phyloP scores from a whole-genome alignment of 2,329 filamentous ascomycete species.

The Zalaria obscura region DNA sequence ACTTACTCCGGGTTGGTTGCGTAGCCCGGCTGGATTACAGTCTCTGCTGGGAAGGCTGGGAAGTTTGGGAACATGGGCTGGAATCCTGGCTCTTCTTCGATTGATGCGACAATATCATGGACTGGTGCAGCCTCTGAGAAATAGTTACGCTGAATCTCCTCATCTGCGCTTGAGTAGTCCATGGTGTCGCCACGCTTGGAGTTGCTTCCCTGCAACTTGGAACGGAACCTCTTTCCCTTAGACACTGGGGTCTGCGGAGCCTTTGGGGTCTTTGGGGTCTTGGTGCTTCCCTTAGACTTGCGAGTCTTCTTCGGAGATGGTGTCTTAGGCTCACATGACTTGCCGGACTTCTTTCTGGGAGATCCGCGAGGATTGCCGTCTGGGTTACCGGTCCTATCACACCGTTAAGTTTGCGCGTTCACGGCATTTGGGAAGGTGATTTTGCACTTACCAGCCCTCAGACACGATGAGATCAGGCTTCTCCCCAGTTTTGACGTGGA shows the following conservation, averaged over 20 bases:
- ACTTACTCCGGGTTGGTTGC: no score
- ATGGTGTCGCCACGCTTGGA: slow-evolving; percentile 38
- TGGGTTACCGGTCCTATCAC: background rate
- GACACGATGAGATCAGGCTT: slow-evolving; percentile 9
- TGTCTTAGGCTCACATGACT: background rate
- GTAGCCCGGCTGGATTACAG: no score
- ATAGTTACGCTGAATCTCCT: slow-evolving; percentile 3
- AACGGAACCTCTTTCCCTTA: background rate
- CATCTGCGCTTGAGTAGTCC: background rate
- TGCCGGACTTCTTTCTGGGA: background rate
- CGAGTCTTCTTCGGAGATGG: background rate
- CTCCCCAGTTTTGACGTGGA: slow-evolving; percentile 10
- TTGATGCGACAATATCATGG: no score
- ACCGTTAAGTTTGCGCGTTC: background rate
- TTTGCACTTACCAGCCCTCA: slow-evolving; percentile 9
- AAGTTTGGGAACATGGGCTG: no score
- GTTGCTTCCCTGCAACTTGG: background rate
- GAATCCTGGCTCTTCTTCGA: no score
- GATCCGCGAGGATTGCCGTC: background rate
- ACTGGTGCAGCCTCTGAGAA: no score
- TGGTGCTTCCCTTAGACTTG: background rate
- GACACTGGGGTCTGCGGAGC: background rate
- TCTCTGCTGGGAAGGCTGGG: no score
- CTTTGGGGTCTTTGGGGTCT: background rate
- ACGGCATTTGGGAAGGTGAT: background rate